Percentiles rank a stretch among this genome's conserved stretches.
Conservation (phyloP, 176 grass and related monocot species). For the Triticum monococcum region DNA sequence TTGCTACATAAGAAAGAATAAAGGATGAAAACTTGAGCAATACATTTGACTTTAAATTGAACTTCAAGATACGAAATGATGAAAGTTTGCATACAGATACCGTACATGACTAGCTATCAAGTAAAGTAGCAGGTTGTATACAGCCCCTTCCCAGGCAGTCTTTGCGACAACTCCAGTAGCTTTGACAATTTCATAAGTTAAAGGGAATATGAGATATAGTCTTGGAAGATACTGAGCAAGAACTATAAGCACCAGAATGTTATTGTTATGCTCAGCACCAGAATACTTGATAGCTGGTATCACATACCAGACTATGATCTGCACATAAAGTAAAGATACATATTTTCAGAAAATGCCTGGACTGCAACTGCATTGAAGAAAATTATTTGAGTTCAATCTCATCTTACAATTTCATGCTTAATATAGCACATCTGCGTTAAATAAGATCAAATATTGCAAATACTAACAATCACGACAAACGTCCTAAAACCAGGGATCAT, state of each 20-base stretch:
- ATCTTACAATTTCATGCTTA: background rate
- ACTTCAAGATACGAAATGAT: background rate
- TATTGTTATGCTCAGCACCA: constrained; percentile 83
- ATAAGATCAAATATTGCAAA: background rate
- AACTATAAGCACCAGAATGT: constrained; percentile 83
- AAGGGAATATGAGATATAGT: constrained; percentile 96
- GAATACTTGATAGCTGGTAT: constrained; percentile 81
- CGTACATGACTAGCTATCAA: constrained; percentile 98
- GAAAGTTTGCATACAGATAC: background rate
- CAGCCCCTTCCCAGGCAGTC: constrained; percentile 94
- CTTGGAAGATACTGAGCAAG: constrained; percentile 94
- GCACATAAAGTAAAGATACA: constrained; percentile 37
- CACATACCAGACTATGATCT: constrained; percentile 94
- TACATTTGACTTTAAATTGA: background rate
- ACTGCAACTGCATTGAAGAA: background rate
- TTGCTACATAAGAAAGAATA: background rate
- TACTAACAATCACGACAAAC: background rate
- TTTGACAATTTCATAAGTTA: constrained; percentile 89
- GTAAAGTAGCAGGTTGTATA: constrained; percentile 93
- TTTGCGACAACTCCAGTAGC: constrained; percentile 88
- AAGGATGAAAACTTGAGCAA: background rate
- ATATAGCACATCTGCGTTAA: background rate
- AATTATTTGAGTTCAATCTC: background rate
- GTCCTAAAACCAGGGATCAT: background rate
- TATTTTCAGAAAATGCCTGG: background rate